Evolutionary conservation across 805 yeast genomes (phyloP), one percentile per base, ranked within the genome.

Genomic region (Pichia scutulata): DNA sequence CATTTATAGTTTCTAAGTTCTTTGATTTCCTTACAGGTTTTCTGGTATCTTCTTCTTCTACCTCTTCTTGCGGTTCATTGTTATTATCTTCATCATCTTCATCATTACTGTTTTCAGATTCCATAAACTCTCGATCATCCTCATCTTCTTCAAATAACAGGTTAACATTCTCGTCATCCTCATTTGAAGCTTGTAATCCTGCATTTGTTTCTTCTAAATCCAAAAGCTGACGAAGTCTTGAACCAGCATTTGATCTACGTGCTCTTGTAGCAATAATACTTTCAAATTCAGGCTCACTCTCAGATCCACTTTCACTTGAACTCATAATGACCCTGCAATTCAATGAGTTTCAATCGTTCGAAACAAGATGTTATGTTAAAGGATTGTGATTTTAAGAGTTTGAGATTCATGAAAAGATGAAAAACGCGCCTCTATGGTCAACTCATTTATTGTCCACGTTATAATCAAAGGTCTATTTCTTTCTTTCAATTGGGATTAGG

Each of bases 181-280:
- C 89, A 7, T 55, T 65, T 37, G 39, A 60, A 40, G 49, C 57
- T 33, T 44, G 57, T 13, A 46, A 51, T 16, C 57, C 63, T 7
- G 48, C 50, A 33, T 61, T 60, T 4, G 71, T 74, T 16, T 70
- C 86, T 57, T 83, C 96, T 26, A 86, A 75, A 52, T 81, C 85
- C 19, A 93, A 70, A 52, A 93, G 74, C 50, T 81, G 80, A 59
- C 80, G 79, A 63, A 93, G 71, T 49, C 93, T 74, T 47, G 87
- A 84, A 16, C 99, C 99, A 1, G 99, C 99, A 68, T 92, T 93
- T 42, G 89, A 67, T 49, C 99, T 79, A 55, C 88, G 74, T 53
- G 80, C 70, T 54, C 97, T 77, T 3, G 95, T 84, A 21, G 86
- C 80, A 57, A 85, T 84, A 50, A 89, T 73, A 58, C 79, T 75